Percentiles rank a stretch among this genome's conserved stretches.
phyloP scores from a whole-genome alignment of 805 yeast genomes.

The Candida sithepensis region DNA sequence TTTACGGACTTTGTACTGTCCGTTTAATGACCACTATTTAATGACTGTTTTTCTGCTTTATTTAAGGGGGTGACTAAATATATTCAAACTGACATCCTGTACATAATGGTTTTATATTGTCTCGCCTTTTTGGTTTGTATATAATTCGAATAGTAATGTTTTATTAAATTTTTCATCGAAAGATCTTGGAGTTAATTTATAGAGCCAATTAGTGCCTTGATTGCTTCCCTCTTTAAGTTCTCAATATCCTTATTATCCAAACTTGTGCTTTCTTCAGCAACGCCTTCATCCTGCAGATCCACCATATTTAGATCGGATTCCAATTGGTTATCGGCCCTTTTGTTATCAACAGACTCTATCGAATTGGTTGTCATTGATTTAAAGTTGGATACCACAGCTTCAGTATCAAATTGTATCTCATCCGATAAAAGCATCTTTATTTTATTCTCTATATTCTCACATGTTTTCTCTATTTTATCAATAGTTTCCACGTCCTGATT shows the following conservation, averaged over 20 bases:
- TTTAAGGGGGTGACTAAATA: neutral
- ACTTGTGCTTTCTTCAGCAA: slow-evolving; percentile 10
- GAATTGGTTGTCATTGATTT: neutral
- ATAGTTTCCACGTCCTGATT: slow-evolving; percentile 41
- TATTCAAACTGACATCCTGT: neutral
- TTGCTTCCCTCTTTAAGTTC: slow-evolving; percentile 13
- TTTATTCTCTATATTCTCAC: slow-evolving; percentile 36
- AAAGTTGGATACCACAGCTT: neutral
- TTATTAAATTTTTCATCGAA: too few relatives aligned
- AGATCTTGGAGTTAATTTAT: too few relatives aligned
- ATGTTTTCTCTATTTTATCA: slow-evolving; percentile 37
- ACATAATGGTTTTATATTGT: neutral
- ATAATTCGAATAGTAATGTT: neutral
- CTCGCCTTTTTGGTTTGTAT: neutral
- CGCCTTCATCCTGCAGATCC: neutral
- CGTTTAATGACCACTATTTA: neutral
- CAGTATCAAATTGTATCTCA: slow-evolving; percentile 12
- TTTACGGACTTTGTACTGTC: neutral
- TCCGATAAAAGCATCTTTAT: slow-evolving; percentile 27
- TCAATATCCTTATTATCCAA: slow-evolving; percentile 12
- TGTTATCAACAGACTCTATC: neutral
- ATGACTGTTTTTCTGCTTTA: neutral
- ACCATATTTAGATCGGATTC: neutral
- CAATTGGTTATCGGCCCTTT: neutral
- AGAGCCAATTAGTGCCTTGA: slow-evolving; percentile 9